Base-by-base conservation (phyloP, 495 filamentous ascomycete species). In the Penicillium coprophilum region DNA sequence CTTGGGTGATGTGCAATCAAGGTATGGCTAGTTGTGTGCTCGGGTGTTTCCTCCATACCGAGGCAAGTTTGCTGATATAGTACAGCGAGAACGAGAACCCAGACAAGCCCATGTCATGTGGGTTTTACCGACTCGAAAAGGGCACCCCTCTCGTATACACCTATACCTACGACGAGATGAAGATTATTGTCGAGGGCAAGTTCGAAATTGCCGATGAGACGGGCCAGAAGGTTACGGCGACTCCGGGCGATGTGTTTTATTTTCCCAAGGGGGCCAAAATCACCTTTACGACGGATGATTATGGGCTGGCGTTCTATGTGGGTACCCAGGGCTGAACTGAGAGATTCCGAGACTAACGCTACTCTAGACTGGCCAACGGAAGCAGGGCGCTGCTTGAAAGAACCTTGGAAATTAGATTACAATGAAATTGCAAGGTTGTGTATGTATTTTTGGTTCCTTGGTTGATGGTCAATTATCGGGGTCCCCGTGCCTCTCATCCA, bases 91-190 rank as follows among this genome's bases (percentile, higher is more conserved):
- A 80, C 51, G 65, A 80, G 58, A 78, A 85, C 65, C 72, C 85
- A 24, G 78, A 80, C 43, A 81, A 82, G 56, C 87, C 87, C 51
- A 85, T 91, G 68, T 83, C 82, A 0, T 70, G 77, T 38, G 88
- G 88, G 32, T 85, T 92, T 67, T 91, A 90, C 74, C 82, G 87
- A 19, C 75, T 90, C 24, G 85, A 89, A 62, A 87, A 87, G 56
- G 87, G 88, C 56, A 86, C 86, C 1, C 85, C 86, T 1, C 80
- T 91, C 50, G 81, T 88, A 23, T 91, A 91, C 70, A 82, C 76
- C 32, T 90, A 91, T 65, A 85, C 80, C 43, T 92, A 91, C 67
- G 81, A 90, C 59, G 88, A 90, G 73, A 89, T 83, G 82, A 90
- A 90, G 75, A 88, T 91, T 58, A 88, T 91, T 58, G 72, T 92